Conservation (phyloP, 2,329 filamentous ascomycete species). For the Epichloe elymi region DNA sequence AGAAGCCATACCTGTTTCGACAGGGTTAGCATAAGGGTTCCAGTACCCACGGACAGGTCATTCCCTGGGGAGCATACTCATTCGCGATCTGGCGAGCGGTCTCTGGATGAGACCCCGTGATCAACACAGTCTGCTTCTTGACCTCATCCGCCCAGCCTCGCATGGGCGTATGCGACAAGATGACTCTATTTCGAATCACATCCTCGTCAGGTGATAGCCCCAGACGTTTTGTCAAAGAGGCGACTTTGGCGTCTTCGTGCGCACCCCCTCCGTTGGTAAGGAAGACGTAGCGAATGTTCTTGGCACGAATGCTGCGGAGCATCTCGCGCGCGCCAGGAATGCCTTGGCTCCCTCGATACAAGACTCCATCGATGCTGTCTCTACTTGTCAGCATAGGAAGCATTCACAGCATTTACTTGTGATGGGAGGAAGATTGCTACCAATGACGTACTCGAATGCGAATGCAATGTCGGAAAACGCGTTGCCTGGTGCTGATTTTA, state of each 20-base stretch:
- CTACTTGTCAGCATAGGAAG: not conserved
- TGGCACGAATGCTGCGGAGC: conserved; percentile 56
- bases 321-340: conserved; percentile 67
- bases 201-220: conserved; percentile 19
- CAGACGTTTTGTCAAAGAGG: conserved; percentile 21
- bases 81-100: conserved; percentile 63
- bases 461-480: conserved; percentile 22
- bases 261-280: conserved; percentile 92
- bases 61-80: conserved; percentile 23
- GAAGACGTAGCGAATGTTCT: conserved; percentile 81
- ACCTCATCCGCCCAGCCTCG: conserved; percentile 39
- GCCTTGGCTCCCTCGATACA: conserved; percentile 67
- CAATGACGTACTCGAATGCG: conserved; percentile 22
- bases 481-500: conserved; percentile 8
- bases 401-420: not conserved
- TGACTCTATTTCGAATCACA: conserved; percentile 22
- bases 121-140: conserved; percentile 46
- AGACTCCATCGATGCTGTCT: conserved; percentile 74
- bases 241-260: conserved; percentile 41
- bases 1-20: conserved; percentile 50
- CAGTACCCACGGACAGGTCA: no score
- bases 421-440: not conserved
- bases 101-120: conserved; percentile 56
- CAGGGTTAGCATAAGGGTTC: not conserved
- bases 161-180: conserved; percentile 86